Conservation (phyloP, 768 basidiomycete species). For the Antrodiella citrinella region DNA sequence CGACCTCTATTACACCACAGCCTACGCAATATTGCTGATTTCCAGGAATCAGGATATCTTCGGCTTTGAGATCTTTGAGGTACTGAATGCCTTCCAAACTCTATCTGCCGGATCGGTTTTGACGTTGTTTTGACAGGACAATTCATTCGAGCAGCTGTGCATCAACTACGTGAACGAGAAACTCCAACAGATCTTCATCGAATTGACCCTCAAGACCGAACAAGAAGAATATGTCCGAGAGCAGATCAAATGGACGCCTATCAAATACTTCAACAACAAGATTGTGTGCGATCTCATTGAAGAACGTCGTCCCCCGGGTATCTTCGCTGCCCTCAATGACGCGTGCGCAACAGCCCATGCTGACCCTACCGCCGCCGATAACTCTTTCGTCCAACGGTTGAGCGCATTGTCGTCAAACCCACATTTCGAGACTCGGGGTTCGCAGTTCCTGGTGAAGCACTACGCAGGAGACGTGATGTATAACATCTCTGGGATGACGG, state of each 20-base stretch:
- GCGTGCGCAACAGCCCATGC: constrained; percentile 99
- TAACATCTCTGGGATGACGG: constrained; percentile 96
- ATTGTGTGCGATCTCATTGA: constrained; percentile 98
- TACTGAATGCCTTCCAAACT: constrained; percentile 20
- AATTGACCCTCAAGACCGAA: constrained; percentile 96
- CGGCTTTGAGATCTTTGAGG: constrained; percentile 98
- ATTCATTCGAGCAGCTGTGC: constrained; percentile 95
- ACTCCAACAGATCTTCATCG: constrained; percentile 98
- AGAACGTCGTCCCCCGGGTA: constrained; percentile 91
- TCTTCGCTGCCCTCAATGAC: constrained; percentile 96
- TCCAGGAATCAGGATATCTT: constrained; percentile 72
- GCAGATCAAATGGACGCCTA: constrained; percentile 98
- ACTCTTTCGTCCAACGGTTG: constrained; percentile 90
- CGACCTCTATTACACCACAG: constrained; percentile 14
- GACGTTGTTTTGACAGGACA: constrained; percentile 76
- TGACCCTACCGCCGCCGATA: constrained; percentile 92
- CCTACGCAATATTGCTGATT: constrained; percentile 1
- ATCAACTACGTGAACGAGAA: constrained; percentile 99
- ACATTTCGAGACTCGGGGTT: constrained; percentile 91
- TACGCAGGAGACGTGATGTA: constrained; percentile 99
- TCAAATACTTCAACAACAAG: constrained; percentile 98
- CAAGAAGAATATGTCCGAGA: constrained; percentile 99
- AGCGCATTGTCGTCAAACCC: constrained; percentile 74
- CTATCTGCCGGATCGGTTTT: too few species aligned
- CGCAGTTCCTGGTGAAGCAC: constrained; percentile 92